Percentiles rank a stretch among this genome's conserved stretches.
Conservation (phyloP, 179 eudicot genomes). For the Silene coronaria region DNA sequence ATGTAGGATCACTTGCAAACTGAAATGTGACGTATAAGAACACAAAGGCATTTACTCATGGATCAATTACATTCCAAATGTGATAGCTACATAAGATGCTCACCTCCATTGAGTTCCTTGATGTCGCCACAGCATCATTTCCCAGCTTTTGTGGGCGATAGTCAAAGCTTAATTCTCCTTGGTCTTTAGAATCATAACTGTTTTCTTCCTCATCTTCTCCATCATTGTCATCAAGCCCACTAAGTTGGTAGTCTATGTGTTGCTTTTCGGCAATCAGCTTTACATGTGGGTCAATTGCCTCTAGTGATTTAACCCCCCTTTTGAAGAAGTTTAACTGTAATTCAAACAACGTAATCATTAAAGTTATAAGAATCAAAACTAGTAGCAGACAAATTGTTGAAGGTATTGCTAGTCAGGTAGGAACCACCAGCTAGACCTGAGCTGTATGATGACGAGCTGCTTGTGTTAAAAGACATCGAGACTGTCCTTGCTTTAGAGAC, state of each 20-base stretch:
- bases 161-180: conserved; percentile 71
- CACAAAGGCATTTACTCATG: not conserved
- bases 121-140: conserved; percentile 43
- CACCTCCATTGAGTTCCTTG: conserved; percentile 88
- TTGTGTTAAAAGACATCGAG: conserved; percentile 85
- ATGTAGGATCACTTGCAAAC: not conserved
- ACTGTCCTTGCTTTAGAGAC: conserved; percentile 95
- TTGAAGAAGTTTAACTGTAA: conserved; percentile 86
- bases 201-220: conserved; percentile 47
- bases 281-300: conserved; percentile 65
- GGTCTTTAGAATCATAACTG: conserved; percentile 50
- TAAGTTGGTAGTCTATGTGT: conserved; percentile 74
- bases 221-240: conserved; percentile 63
- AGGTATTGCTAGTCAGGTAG: conserved; percentile 6
- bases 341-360: conserved; percentile 11
- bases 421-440: conserved; percentile 48
- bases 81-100: conserved; percentile 22
- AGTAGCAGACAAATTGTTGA: not conserved
- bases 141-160: conserved; percentile 54
- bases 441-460: conserved; percentile 98
- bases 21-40: not conserved
- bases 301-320: conserved; percentile 81
- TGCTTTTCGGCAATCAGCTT: conserved; percentile 69
- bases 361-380: not conserved
- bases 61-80: not conserved